These are phyloP conservation scores for Apiotrichum veenhuisii DNA, from an alignment of 1,284 basidiomycete genomes.

Conservation along the genomic window DNA sequence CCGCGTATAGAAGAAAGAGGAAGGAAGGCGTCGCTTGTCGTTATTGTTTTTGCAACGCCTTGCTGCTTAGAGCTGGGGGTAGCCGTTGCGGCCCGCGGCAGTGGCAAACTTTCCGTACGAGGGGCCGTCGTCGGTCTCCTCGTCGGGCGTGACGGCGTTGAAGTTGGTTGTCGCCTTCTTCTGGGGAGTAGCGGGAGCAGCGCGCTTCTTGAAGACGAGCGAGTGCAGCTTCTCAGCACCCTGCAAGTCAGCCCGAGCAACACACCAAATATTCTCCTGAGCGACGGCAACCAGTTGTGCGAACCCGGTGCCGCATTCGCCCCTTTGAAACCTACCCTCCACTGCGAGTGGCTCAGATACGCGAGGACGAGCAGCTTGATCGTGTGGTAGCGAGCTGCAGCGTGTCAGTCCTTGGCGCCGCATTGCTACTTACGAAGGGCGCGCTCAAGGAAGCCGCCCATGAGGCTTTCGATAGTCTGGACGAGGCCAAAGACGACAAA, in stretches of 20 bases:
- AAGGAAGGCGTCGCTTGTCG: too few species aligned
- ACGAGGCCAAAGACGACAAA: slow-evolving; percentile 42
- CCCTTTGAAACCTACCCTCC: slow-evolving; percentile 24
- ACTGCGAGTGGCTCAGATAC: slow-evolving; percentile 41
- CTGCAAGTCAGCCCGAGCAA: slow-evolving; percentile 10
- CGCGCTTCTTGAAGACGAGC: slow-evolving; percentile 10
- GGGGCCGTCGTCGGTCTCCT: background rate
- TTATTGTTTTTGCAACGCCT: too few species aligned
- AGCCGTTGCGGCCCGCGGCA: background rate
- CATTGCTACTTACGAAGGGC: slow-evolving; percentile 7
- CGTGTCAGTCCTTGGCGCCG: background rate
- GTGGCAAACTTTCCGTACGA: background rate
- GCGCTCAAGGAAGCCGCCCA: slow-evolving; percentile 1
- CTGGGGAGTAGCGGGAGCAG: background rate
- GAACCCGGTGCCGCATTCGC: background rate
- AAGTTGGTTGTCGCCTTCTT: background rate
- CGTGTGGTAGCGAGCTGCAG: slow-evolving; percentile 41
- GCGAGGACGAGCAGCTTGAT: slow-evolving; percentile 39
- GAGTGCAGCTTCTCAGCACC: slow-evolving; percentile 35
- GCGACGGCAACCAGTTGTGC: too few species aligned
- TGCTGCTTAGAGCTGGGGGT: background rate
- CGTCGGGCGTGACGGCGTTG: background rate
- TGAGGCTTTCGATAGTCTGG: slow-evolving; percentile 39
- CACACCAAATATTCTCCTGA: too few species aligned
- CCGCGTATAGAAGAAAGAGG: background rate